Base-by-base conservation (phyloP, 768 basidiomycete genomes). In the Amanita subjunquillea region DNA sequence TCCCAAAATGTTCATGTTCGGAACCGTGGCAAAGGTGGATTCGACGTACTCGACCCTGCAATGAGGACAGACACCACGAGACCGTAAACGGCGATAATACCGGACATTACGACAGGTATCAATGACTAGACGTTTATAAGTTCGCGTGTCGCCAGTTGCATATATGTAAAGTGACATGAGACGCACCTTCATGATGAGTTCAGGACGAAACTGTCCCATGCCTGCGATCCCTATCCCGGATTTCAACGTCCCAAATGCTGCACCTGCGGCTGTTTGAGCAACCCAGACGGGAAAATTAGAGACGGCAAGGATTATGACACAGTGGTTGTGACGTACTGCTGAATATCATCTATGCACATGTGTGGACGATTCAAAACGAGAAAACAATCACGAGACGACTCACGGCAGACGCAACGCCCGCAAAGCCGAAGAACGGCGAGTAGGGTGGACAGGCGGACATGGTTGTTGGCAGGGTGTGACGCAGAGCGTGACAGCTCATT, bases 381-480 rank as follows among this genome's bases (percentile, higher is more conserved):
- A 30, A 22, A 34, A 4, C 10, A 10, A 34, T 34, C 12, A 22
- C 53, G 34, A 53, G 43, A 39, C 30, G 17, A 67, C 88, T 69
- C 60, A 96, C 95, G 47, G 95, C 83, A 23, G 86, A 78, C n/a
- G 92, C 88, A 29, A 98, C 95, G 48, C 95, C 95, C 47, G 87
- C 94, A 66, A 99, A 94, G 25, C 94, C 95, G 66, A 98, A 96
- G 82, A 98, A 98, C 48, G 92, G 90, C 48, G 94, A 94, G 65
- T 89, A 97, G 29, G 93, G 90, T 56, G 92, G 92, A 66, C 92
- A 96, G 47, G 78, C 57, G 23, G 81, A 78, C 81, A 82, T 84
- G 43, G 49, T 8, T 30, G 8, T 8, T 30, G 1, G 8, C 25
- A 51, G 6, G 10, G 22, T 17, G 40, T 42, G 40, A 42, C 25